A percentile compares a stretch with the other conserved stretches of the same genome.
Evolutionary conservation across 73 alveolate genomes (phyloP).

Genomic region (Effrenium voratum): DNA sequence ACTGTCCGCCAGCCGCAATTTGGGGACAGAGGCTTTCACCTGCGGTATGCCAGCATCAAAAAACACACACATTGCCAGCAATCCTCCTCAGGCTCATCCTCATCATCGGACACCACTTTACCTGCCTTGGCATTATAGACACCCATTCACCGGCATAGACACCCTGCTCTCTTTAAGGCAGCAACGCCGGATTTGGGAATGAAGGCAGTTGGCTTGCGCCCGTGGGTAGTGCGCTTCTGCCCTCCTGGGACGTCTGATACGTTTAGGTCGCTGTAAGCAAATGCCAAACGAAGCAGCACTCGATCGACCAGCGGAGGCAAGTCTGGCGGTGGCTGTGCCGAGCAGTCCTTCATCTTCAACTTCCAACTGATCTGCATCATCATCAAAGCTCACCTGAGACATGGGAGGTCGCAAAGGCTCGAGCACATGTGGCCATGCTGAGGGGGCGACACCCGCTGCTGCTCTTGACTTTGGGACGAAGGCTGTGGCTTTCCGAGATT

Average conservation of each 20-base stretch:
- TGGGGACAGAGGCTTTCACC: constrained; percentile 36
- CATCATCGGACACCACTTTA: neutral
- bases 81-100: neutral
- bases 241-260: neutral
- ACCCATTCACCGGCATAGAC: neutral
- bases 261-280: neutral
- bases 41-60: neutral
- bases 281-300: neutral
- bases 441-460: constrained; percentile 22
- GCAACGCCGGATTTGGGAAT: constrained; percentile 14
- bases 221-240: constrained; percentile 49
- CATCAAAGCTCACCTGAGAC: constrained; percentile 67
- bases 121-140: neutral
- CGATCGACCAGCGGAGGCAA: neutral
- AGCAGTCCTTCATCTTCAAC: constrained; percentile 44
- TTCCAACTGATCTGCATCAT: constrained; percentile 79
- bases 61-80: neutral
- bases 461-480: constrained; percentile 76
- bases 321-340: neutral
- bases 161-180: neutral
- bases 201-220: constrained; percentile 74
- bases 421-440: neutral
- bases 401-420: too few species aligned
- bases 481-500: constrained; percentile 73
- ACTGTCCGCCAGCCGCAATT: constrained; percentile 49